A percentile compares a stretch with the other conserved stretches of the same genome.
Conservation (phyloP, 345 rosid species). For the Syzygium aromaticum region DNA sequence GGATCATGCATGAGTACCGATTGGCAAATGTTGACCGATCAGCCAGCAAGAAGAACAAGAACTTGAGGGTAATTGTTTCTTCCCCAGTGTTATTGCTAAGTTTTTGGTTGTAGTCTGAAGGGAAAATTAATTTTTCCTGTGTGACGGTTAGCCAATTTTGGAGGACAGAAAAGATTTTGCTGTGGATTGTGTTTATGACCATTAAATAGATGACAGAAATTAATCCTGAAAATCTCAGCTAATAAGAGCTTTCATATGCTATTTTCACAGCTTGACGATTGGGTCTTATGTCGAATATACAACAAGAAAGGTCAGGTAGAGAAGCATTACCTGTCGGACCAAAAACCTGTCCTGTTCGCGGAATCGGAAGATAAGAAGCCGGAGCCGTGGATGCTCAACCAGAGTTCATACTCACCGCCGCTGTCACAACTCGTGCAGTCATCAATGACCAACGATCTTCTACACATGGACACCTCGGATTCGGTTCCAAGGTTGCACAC, state of each 20-base stretch:
- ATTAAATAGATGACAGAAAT: neutral
- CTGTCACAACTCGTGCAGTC: neutral
- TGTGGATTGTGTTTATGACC: neutral
- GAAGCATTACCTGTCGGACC: constrained; percentile 22
- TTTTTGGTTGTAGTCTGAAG: neutral
- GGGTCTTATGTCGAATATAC: constrained; percentile 79
- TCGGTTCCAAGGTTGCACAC: constrained; percentile 45
- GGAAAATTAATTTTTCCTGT: neutral
- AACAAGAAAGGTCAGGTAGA: constrained; percentile 76
- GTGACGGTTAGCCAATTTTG: neutral
- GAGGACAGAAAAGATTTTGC: neutral
- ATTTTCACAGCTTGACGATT: constrained; percentile 65
- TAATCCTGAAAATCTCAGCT: neutral
- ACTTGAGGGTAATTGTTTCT: constrained; percentile 41
- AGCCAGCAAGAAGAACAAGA: constrained; percentile 40
- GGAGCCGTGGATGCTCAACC: neutral
- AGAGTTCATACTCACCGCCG: neutral
- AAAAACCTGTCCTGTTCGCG: neutral
- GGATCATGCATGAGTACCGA: constrained; percentile 99
- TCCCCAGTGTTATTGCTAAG: neutral
- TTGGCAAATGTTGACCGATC: constrained; percentile 79
- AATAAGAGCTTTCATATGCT: neutral
- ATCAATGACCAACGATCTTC: neutral
- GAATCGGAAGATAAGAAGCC: constrained; percentile 7
- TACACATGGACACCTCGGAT: constrained; percentile 43